Evolutionary conservation across 495 filamentous ascomycete species (phyloP).

Genomic region (Neurospora sp.): DNA sequence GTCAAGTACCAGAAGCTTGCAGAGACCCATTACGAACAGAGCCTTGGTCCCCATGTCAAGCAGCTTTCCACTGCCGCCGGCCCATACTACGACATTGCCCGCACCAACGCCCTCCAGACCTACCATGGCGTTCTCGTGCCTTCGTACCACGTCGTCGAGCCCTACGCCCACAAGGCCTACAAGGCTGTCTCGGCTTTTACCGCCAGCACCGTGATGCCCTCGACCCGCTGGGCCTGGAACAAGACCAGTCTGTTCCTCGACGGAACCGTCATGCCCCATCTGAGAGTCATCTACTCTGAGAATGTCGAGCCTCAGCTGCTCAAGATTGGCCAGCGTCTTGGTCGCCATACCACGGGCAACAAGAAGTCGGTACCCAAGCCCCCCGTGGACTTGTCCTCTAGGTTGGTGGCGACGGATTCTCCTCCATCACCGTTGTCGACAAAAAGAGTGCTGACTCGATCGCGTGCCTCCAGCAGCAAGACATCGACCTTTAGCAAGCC

Average conservation of each 20-base stretch:
- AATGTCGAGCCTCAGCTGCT: constrained; percentile 93
- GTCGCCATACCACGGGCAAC: constrained; percentile 48
- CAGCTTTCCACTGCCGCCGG: constrained; percentile 42
- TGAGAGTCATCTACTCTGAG: constrained; percentile 71
- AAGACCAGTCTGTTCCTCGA: constrained; percentile 58
- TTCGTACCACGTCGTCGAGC: constrained; percentile 57
- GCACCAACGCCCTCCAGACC: constrained; percentile 48
- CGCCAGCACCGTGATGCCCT: constrained; percentile 61
- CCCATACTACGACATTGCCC: constrained; percentile 64
- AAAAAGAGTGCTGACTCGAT: neutral
- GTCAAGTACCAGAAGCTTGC: constrained; percentile 48
- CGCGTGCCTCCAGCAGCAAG: constrained; percentile 7
- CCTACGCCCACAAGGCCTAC: constrained; percentile 66
- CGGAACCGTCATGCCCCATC: constrained; percentile 64
- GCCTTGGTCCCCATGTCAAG: constrained; percentile 64
- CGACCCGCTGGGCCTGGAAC: constrained; percentile 57
- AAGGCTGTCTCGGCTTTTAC: constrained; percentile 54
- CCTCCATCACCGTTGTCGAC: neutral
- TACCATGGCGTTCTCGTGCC: constrained; percentile 69
- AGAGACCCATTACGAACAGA: constrained; percentile 54
- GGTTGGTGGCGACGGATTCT: constrained; percentile 10
- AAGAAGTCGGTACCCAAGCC: constrained; percentile 21
- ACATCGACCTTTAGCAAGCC: constrained; percentile 31
- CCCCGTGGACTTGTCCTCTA: constrained; percentile 8
- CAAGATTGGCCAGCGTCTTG: constrained; percentile 82